Percentiles rank a stretch among this genome's conserved stretches.
Evolutionary conservation across 306 rosid genomes (phyloP).

Genomic region (Quercus berberidifolia): DNA sequence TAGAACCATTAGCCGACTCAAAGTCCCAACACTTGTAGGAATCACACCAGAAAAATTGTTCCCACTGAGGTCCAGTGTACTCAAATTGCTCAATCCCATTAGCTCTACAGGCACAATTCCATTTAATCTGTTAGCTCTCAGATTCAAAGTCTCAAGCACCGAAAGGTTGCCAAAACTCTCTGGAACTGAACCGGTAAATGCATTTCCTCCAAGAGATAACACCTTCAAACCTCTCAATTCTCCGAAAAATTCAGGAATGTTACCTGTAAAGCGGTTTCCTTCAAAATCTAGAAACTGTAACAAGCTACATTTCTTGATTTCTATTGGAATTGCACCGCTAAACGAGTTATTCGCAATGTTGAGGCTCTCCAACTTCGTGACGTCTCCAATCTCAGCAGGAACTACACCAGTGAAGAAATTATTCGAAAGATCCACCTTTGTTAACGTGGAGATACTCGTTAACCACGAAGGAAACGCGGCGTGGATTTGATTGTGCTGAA

Average conservation of each 20-base stretch:
- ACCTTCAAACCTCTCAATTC: constrained; percentile 48
- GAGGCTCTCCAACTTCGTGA: constrained; percentile 50
- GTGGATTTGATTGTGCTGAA: constrained; percentile 55
- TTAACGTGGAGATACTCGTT: constrained; percentile 47
- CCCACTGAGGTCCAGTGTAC: constrained; percentile 65
- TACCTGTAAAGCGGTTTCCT: constrained; percentile 60
- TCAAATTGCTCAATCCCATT: constrained; percentile 54
- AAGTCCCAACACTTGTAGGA: constrained; percentile 43
- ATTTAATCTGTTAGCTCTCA: constrained; percentile 56
- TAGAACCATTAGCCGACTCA: constrained; percentile 54
- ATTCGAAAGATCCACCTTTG: constrained; percentile 59
- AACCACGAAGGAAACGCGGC: constrained; percentile 78
- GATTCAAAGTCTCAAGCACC: constrained; percentile 55
- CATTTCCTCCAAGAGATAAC: constrained; percentile 66
- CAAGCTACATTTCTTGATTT: constrained; percentile 58
- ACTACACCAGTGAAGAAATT: constrained; percentile 65
- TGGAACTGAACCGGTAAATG: constrained; percentile 64
- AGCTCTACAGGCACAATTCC: constrained; percentile 60
- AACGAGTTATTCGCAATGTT: constrained; percentile 73
- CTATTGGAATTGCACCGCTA: constrained; percentile 55
- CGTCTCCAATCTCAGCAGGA: constrained; percentile 51
- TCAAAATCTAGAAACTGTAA: constrained; percentile 63
- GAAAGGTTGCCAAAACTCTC: constrained; percentile 59
- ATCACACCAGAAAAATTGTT: constrained; percentile 63
- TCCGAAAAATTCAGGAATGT: constrained; percentile 61